Conservation (phyloP, 495 filamentous ascomycete genomes). For the Tuber umbilicatum region DNA sequence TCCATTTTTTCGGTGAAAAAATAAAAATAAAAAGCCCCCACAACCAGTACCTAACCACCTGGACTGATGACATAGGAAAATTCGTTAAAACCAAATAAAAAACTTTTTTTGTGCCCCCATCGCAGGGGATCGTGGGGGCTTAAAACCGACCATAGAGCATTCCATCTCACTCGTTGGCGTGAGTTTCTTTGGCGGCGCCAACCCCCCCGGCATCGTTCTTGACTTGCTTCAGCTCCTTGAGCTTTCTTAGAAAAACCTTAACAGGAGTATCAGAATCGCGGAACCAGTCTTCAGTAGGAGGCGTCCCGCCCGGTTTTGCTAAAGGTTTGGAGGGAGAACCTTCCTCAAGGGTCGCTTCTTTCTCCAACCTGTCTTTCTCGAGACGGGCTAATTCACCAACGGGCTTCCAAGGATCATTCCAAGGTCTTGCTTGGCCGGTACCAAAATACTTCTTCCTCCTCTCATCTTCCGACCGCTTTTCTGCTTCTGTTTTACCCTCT, state of each 20-base stretch:
- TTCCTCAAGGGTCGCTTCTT: background rate
- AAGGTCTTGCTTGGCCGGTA: background rate
- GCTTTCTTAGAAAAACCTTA: slow-evolving; percentile 25
- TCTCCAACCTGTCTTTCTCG: background rate
- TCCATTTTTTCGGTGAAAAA: background rate
- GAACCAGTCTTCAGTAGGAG: slow-evolving; percentile 25
- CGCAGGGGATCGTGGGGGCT: background rate
- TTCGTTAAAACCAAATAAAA: background rate
- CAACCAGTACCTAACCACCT: background rate
- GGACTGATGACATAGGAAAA: background rate
- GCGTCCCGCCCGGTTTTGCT: background rate
- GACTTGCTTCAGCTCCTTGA: slow-evolving; percentile 26
- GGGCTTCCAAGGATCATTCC: background rate
- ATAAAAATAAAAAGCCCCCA: background rate
- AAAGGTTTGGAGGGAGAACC: background rate
- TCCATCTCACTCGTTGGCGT: background rate
- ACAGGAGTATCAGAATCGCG: slow-evolving; percentile 36
- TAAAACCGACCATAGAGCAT: background rate
- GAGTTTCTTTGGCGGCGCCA: background rate
- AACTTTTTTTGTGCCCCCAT: background rate
- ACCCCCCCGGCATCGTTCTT: background rate
- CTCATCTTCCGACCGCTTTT: slow-evolving; percentile 23
- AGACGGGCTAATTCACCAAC: slow-evolving; percentile 1
- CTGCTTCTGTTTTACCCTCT: slow-evolving; percentile 11
- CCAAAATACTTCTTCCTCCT: slow-evolving; percentile 35